Evolutionary conservation across 2,329 filamentous ascomycete genomes (phyloP).

Genomic region (Aureobasidium zeae): DNA sequence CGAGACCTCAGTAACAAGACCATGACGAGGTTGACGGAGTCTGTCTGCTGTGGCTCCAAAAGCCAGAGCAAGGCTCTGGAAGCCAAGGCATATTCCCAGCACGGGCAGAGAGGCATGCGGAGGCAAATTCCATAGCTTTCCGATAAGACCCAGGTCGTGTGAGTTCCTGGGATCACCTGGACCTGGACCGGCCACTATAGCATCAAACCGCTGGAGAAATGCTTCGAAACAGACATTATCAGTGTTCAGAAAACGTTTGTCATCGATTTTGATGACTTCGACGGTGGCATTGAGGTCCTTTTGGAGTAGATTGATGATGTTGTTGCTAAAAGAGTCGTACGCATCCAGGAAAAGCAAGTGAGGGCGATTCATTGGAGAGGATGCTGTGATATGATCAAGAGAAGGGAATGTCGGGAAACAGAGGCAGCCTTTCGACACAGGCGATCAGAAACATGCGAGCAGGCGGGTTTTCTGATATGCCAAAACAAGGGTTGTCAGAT

Average conservation of each 20-base stretch:
- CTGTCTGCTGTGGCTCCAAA: conserved; percentile 59
- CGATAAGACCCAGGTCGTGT: conserved; percentile 76
- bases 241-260: conserved; percentile 28
- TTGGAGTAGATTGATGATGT: conserved; percentile 75
- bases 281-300: conserved; percentile 60
- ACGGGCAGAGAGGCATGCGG: conserved; percentile 58
- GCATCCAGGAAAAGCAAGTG: conserved; percentile 79
- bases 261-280: conserved; percentile 57
- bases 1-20: conserved; percentile 62
- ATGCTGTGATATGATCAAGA: not conserved
- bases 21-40: conserved; percentile 67
- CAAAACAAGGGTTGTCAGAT: too few relatives aligned
- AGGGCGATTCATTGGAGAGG: conserved; percentile 21
- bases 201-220: conserved; percentile 58
- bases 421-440: conserved; percentile 8
- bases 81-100: conserved; percentile 80
- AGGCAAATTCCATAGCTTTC: conserved; percentile 60
- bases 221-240: conserved; percentile 33
- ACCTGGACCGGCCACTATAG: conserved; percentile 81
- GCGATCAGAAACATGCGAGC: conserved; percentile 14
- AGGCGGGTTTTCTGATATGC: not conserved
- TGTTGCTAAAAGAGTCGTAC: conserved; percentile 95
- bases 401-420: conserved; percentile 16
- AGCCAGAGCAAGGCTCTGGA: conserved; percentile 66
- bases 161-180: conserved; percentile 67